These are phyloP conservation scores for Mycena indigotica DNA, from an alignment of 768 basidiomycete genomes.

Conservation along the genomic window DNA sequence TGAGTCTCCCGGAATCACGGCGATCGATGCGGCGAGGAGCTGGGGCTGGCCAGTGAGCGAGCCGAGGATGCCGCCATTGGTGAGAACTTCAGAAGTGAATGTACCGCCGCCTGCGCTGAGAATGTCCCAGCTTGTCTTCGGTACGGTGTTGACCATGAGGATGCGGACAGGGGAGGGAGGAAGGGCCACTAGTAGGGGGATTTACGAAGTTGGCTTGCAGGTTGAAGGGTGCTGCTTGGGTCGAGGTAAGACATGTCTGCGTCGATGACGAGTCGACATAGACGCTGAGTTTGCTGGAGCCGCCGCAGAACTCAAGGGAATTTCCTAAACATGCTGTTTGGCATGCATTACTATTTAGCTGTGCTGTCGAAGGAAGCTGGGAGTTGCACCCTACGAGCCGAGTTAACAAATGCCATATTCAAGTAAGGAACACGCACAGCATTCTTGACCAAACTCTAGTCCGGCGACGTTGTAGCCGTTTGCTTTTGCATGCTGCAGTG, in stretches of 20 bases:
- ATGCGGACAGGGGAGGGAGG: conserved; percentile 10
- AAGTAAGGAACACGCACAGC: conserved; percentile 25
- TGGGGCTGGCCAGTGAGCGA: conserved; percentile 12
- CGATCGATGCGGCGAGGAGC: conserved; percentile 16
- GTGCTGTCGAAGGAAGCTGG: conserved; percentile 7
- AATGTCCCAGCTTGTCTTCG: conserved; percentile 5
- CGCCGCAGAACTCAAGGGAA: conserved; percentile 23
- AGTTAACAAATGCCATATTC: not conserved
- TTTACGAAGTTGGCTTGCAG: conserved; percentile 13
- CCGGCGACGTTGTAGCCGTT: conserved; percentile 44
- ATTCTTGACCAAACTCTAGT: conserved; percentile 40
- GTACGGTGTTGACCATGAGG: conserved; percentile 14
- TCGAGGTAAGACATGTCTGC: conserved; percentile 5
- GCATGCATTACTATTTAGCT: conserved; percentile 10
- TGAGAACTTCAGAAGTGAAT: conserved; percentile 14
- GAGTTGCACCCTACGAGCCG: conserved; percentile 11
- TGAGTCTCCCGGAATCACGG: conserved; percentile 15
- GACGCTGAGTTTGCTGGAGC: conserved; percentile 11
- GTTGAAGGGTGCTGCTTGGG: conserved; percentile 13
- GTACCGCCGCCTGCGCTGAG: conserved; percentile 10
- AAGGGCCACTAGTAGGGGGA: conserved; percentile 7
- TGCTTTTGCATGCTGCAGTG: conserved; percentile 40
- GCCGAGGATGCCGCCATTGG: conserved; percentile 15
- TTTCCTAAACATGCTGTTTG: conserved; percentile 20
- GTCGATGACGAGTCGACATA: conserved; percentile 6